These are phyloP conservation scores for Zopfia rhizophila DNA, from an alignment of 2,329 filamentous ascomycete species.

Conservation along the genomic window DNA sequence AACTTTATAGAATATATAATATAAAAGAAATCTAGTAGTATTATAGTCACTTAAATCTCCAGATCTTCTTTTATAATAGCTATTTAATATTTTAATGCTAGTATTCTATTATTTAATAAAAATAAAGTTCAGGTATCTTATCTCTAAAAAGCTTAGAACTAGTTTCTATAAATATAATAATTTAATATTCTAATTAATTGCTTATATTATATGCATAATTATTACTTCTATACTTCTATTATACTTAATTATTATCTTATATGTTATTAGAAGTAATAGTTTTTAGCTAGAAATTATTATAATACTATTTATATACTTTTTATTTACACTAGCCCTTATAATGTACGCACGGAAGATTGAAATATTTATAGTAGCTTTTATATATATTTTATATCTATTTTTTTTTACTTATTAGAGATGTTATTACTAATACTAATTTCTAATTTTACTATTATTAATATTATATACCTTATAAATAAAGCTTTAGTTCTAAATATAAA, in stretches of 20 bases:
- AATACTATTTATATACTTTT: background rate
- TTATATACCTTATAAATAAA: background rate
- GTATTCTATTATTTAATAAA: background rate
- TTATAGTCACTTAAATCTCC: background rate
- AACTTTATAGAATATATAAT: background rate
- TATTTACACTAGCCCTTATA: background rate
- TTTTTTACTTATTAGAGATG: background rate
- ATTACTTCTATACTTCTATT: constrained; percentile 1
- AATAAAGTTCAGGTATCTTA: background rate
- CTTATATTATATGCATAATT: background rate
- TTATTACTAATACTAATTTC: background rate
- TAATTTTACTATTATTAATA: background rate
- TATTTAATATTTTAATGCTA: background rate
- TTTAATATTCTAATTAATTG: background rate
- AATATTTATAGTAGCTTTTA: background rate
- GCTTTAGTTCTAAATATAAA: no score
- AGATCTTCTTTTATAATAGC: background rate
- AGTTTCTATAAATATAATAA: constrained; percentile 1
- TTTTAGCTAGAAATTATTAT: background rate
- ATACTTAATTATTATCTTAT: background rate
- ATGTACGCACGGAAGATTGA: constrained; percentile 2
- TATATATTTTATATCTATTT: background rate
- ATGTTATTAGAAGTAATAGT: background rate
- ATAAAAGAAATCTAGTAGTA: background rate
- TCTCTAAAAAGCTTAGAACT: background rate